Evolutionary conservation across 495 filamentous ascomycete genomes (phyloP).

Genomic region (Xylaria flabelliformis): DNA sequence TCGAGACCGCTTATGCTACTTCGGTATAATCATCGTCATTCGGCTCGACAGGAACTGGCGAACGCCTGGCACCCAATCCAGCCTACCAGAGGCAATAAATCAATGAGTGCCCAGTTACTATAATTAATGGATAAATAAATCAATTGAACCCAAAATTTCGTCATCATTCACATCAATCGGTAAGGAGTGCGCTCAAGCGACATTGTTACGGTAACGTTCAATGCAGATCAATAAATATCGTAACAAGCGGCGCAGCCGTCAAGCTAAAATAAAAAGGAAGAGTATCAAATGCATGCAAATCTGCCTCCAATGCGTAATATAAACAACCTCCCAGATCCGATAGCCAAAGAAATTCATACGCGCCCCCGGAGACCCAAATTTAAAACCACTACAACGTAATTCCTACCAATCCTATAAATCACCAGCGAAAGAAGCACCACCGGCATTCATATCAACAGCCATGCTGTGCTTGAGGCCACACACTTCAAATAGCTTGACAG

Average conservation of each 20-base stretch:
- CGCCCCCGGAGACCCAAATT: background rate
- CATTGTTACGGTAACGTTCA: background rate
- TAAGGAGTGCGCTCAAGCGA: background rate
- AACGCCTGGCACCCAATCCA: background rate
- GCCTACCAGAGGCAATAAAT: background rate
- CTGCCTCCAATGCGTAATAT: conserved; percentile 10
- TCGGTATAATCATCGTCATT: too few species aligned
- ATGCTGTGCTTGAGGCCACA: conserved; percentile 66
- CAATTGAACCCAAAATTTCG: background rate
- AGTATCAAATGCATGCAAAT: background rate
- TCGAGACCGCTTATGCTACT: too few species aligned
- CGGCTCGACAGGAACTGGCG: background rate
- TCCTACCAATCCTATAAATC: conserved; percentile 20
- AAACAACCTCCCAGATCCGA: background rate
- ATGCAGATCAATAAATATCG: background rate
- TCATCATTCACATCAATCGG: background rate
- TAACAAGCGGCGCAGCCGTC: conserved; percentile 2
- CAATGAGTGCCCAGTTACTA: background rate
- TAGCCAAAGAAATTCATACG: background rate
- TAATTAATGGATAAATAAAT: background rate
- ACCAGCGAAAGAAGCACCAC: conserved; percentile 46
- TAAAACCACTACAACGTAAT: background rate
- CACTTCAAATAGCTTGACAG: conserved; percentile 48
- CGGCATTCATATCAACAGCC: conserved; percentile 62
- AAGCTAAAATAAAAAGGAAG: background rate